These are phyloP conservation scores for Cyamopsis tetragonoloba DNA, from an alignment of 306 rosid species.

Conservation along the genomic window DNA sequence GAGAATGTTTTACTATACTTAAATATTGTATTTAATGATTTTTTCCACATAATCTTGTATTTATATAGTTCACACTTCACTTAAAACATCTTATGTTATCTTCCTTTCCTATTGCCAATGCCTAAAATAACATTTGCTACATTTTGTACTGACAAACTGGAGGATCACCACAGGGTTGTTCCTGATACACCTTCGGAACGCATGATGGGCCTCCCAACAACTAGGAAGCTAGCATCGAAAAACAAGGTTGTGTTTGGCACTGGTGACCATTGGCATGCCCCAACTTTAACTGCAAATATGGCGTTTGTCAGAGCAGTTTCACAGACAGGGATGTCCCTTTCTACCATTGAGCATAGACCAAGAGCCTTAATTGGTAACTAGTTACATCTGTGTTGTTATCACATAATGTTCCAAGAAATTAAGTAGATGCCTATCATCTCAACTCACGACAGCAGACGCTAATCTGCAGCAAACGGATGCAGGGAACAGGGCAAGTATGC, in stretches of 20 bases:
- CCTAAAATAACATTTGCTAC: constrained; percentile 5
- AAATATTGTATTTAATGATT: neutral
- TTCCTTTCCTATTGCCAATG: neutral
- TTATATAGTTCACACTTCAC: neutral
- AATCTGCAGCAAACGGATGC: neutral
- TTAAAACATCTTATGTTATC: constrained; percentile 1
- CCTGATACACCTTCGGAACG: constrained; percentile 76
- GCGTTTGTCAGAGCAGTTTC: constrained; percentile 89
- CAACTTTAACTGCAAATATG: constrained; percentile 91
- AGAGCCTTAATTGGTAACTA: constrained; percentile 87
- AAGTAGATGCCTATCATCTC: neutral
- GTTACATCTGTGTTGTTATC: constrained; percentile 9
- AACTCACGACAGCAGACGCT: neutral
- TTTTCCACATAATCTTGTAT: neutral
- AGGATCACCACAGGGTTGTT: constrained; percentile 60
- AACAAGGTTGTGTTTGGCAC: constrained; percentile 90
- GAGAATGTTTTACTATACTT: neutral
- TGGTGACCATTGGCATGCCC: constrained; percentile 80
- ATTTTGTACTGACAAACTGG: constrained; percentile 25
- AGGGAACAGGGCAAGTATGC: neutral
- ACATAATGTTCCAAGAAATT: neutral
- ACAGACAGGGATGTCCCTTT: constrained; percentile 90
- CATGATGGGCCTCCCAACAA: constrained; percentile 76
- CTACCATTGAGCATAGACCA: constrained; percentile 70
- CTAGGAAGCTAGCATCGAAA: constrained; percentile 83